Base-by-base conservation (phyloP, 202 grass and related monocot genomes). In the Panicum virgatum region DNA sequence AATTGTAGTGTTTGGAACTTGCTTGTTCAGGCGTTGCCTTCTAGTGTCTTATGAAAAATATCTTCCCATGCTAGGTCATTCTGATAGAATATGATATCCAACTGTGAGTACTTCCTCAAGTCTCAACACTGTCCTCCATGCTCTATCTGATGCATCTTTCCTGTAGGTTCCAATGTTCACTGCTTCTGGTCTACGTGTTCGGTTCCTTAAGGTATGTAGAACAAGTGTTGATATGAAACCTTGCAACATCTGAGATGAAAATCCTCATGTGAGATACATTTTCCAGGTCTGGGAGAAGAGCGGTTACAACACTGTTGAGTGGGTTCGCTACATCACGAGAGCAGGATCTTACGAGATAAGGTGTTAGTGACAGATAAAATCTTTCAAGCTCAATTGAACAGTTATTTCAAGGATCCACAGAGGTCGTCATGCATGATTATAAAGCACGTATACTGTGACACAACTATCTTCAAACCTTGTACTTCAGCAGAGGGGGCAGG, bases 251-350 rank as follows among this genome's bases (percentile, higher is more conserved):
- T 61, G 10, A 37, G 66, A 76, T 56, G 44, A 66, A 66, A 53
- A 63, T 62, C 65, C 30, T 47, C 25, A 76, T 12, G 0, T 68
- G 67, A n/a, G n/a, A 83, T 79, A 18, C 58, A 69, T 87, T 79
- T 91, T 83, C 44, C 60, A 99, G 96, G 96, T 99, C 16, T 99
- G 96, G 96, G 96, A 99, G 66, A 99, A 99, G 79, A 99, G 93
- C 79, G 96, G 96, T 58, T 99, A 99, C 75, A 96, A 99, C 83
- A 99, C 96, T 39, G 96, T 99, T 52, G 96, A 99, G 89, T 99
- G 96, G 96, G 96, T 99, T 81, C 96, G 96, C 75, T 99, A 96
- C 83, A 99, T 99, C 70, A 94, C 92, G 5, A 93, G 92, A 88
- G 96, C 93, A 62, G 96, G 96, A 85, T 96, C 96, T 60, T 99